phyloP scores from a whole-genome alignment of 371 early-diverging fungal genomes.

The Choanephora cucurbitarum region DNA sequence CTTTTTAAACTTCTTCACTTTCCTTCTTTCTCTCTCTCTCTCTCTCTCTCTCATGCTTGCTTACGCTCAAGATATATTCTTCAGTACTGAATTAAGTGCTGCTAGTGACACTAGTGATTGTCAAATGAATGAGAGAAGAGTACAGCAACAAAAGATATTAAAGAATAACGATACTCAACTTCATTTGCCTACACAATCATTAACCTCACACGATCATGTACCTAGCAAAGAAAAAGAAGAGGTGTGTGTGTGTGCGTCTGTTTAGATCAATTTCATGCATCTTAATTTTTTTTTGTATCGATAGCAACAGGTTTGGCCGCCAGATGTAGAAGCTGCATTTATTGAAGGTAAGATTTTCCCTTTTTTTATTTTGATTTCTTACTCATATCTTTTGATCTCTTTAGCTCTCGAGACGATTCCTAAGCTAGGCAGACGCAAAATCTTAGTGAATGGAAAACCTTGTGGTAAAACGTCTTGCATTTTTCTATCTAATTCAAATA shows the following conservation, averaged over 20 bases:
- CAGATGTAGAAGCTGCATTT: slow-evolving; percentile 69
- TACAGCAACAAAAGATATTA: slow-evolving; percentile 13
- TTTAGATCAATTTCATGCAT: neutral
- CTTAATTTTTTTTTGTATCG: slow-evolving; percentile 1
- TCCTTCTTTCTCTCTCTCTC: neutral
- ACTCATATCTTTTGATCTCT: neutral
- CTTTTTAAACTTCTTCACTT: neutral
- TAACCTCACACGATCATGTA: neutral
- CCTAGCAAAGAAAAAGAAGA: slow-evolving; percentile 39
- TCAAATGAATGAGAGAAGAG: slow-evolving; percentile 22
- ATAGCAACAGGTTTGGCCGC: slow-evolving; percentile 69
- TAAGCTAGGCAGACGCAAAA: slow-evolving; percentile 61
- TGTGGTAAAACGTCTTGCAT: slow-evolving; percentile 43
- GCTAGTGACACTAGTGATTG: slow-evolving; percentile 6
- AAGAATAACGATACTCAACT: slow-evolving; percentile 11
- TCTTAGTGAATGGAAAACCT: slow-evolving; percentile 64
- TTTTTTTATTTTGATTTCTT: too few species aligned
- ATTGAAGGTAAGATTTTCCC: slow-evolving; percentile 55
- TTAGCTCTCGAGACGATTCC: slow-evolving; percentile 61
- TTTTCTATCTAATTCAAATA: neutral
- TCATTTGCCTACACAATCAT: slow-evolving; percentile 6
- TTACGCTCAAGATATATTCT: slow-evolving; percentile 35
- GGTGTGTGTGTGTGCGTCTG: slow-evolving; percentile 20
- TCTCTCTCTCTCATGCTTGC: slow-evolving; percentile 21
- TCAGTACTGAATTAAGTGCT: slow-evolving; percentile 13